Base-by-base conservation (phyloP, 78 protist genomes). In the Blattamonas nauphoetae region DNA sequence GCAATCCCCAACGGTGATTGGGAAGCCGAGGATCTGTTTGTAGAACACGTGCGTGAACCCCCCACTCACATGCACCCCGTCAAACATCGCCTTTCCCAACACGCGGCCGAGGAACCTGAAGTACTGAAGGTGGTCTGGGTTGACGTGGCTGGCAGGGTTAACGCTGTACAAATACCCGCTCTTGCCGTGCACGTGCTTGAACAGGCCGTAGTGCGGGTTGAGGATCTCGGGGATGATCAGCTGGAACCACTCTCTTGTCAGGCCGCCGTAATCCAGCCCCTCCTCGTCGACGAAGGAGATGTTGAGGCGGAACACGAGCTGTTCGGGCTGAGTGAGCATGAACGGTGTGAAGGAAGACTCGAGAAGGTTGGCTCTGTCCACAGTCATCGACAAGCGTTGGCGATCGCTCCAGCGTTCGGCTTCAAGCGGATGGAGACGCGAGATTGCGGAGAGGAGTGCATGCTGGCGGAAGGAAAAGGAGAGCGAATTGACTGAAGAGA, bases 201-300 rank as follows among this genome's bases (percentile, higher is more conserved):
- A 94, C 42, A 94, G 87, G 38, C 93, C 94, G 88, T 94, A 94
- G 86, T 88, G 42, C 35, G 92, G 94, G 33, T 92, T 88, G 86
- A 92, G 80, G 84, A 91, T 85, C 84, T 85, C 92, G 41, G 83
- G 86, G 5, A 79, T 34, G 29, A 94, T 44, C 29, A 84, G 71
- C 38, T 21, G 41, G 87, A 92, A 94, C 93, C 93, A 94, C 36
- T 94, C 96, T 29, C 94, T 2, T 11, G 1, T 38, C 41, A 92
- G 63, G 41, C 92, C 94, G 36, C 96, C 96, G 33, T 86, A 92
- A 63, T 94, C 96, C 1, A 93, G 43, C 38, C 93, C 96, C 38
- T 89, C 93, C 55, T 94, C 96, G 42, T 83, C 92, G 32, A n/a
- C 88, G 71, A 92, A 94, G 79, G 21, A 41, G 82, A 93, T 81